Conservation (phyloP, 768 basidiomycete species). For the Pisolithus albus region DNA sequence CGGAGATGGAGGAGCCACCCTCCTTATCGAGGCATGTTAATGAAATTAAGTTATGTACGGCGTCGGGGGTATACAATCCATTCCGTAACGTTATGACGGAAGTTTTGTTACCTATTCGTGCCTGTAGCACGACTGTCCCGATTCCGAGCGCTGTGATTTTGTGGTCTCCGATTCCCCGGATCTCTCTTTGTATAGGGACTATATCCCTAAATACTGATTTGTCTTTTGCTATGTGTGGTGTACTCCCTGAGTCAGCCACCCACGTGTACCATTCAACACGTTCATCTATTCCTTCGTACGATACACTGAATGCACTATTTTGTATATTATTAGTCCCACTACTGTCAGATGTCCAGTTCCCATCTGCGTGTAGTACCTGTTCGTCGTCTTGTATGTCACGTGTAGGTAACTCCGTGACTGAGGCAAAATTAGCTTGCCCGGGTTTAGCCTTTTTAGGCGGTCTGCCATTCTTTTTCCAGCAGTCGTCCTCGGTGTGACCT, state of each 20-base stretch:
- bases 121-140: background rate
- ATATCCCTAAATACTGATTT: background rate
- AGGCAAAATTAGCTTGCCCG: background rate
- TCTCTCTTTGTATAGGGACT: background rate
- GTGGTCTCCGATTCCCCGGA: background rate
- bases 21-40: background rate
- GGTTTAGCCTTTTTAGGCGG: background rate
- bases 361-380: background rate
- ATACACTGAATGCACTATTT: no score
- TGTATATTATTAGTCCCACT: no score
- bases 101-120: background rate
- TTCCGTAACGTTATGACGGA: background rate
- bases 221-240: background rate
- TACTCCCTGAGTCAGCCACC: background rate
- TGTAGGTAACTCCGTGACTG: background rate
- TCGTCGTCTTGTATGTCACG: background rate
- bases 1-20: background rate
- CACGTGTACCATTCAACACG: background rate
- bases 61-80: background rate
- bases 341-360: no score
- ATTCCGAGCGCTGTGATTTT: background rate
- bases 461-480: no score
- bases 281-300: background rate
- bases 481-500: no score
- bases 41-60: constrained; percentile 2